Percentiles rank a stretch among this genome's conserved stretches.
These are phyloP conservation scores for Calocybe gambosa DNA, from an alignment of 1,284 basidiomycete species.

Conservation along the genomic window DNA sequence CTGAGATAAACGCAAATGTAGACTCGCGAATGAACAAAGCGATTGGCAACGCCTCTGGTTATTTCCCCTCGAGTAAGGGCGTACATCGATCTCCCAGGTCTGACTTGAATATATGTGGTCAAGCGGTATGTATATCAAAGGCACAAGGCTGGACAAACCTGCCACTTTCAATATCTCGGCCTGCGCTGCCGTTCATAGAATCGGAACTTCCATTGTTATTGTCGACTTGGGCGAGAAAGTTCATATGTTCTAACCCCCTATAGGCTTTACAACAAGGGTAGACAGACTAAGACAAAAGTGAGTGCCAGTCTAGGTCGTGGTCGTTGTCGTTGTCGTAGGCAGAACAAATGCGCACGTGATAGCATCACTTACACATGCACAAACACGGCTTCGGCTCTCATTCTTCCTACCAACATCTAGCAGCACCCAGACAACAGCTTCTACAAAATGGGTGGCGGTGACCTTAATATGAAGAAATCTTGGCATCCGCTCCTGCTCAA, in stretches of 20 bases:
- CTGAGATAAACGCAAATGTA: constrained; percentile 84
- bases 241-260: constrained; percentile 8
- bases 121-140: constrained; percentile 2
- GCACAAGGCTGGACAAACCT: constrained; percentile 14
- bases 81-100: constrained; percentile 73
- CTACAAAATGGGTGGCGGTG: constrained; percentile 89
- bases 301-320: background rate
- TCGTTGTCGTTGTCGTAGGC: too few relatives aligned
- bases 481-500: constrained; percentile 98
- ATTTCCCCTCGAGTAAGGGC: constrained; percentile 75
- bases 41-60: constrained; percentile 73
- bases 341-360: background rate
- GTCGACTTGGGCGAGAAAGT: constrained; percentile 16
- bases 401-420: constrained; percentile 8
- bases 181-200: constrained; percentile 24
- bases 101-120: constrained; percentile 23
- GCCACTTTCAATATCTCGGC: constrained; percentile 16
- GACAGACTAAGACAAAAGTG: too few relatives aligned
- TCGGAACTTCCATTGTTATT: constrained; percentile 25
- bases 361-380: constrained; percentile 3
- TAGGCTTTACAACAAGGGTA: background rate
- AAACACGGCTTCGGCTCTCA: constrained; percentile 6
- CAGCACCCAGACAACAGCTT: constrained; percentile 17
- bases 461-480: constrained; percentile 96
- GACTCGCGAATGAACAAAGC: constrained; percentile 76